phyloP scores from a whole-genome alignment of 1,284 basidiomycete genomes.

The Trametes polyzona region DNA sequence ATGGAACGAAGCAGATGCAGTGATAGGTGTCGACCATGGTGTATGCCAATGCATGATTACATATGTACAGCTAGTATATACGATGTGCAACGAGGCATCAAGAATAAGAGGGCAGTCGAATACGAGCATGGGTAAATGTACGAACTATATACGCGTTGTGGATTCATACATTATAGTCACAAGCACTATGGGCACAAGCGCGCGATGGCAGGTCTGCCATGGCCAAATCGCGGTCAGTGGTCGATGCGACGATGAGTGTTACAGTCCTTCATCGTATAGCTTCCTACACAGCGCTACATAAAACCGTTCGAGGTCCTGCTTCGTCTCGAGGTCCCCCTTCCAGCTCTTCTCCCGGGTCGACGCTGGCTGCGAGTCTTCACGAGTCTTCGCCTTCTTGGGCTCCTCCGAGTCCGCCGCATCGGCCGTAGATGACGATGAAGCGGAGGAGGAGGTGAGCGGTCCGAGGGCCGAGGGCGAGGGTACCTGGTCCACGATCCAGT shows the following conservation, averaged over 20 bases:
- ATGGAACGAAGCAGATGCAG: not conserved
- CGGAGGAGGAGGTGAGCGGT: conserved; percentile 5
- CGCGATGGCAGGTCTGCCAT: not conserved
- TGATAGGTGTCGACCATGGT: not conserved
- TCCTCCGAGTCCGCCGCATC: conserved; percentile 9
- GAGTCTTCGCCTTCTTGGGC: not conserved
- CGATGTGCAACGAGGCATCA: too few relatives aligned
- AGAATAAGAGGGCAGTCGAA: too few relatives aligned
- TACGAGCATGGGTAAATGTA: too few relatives aligned
- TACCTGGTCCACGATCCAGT: conserved; percentile 78
- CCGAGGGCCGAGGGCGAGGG: conserved; percentile 39
- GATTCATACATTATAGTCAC: too few relatives aligned
- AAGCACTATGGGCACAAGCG: not conserved
- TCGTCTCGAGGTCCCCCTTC: conserved; percentile 52
- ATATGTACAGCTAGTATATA: too few relatives aligned
- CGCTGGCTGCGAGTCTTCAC: not conserved
- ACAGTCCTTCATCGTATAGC: conserved; percentile 82
- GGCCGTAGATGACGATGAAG: too few relatives aligned
- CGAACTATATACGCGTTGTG: too few relatives aligned
- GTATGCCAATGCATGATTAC: not conserved
- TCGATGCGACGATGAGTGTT: conserved; percentile 11
- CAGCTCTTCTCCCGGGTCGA: conserved; percentile 18
- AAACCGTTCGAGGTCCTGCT: conserved; percentile 74
- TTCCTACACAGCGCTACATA: conserved; percentile 77
- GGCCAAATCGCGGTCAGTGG: not conserved